Conservation (phyloP, 208 protist genomes). For the Entamoeba dispar region DNA sequence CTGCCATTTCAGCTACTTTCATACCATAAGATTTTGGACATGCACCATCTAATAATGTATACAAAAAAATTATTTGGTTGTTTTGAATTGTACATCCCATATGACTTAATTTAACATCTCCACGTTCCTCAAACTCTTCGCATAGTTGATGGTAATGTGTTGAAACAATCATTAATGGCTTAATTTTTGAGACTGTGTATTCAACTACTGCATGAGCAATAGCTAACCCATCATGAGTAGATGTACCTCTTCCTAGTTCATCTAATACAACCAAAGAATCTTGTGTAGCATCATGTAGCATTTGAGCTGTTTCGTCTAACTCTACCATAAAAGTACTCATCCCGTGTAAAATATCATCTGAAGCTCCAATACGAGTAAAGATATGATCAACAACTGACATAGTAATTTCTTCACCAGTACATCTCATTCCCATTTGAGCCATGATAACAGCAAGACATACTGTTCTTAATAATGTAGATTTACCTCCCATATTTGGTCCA, state of each 20-base stretch:
- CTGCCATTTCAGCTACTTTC: background rate
- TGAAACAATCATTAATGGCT: background rate
- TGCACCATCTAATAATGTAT: background rate
- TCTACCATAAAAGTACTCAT: slow-evolving; percentile 79
- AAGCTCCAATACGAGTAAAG: slow-evolving; percentile 68
- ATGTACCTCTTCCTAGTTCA: slow-evolving; percentile 75
- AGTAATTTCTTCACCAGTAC: background rate
- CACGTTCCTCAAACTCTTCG: background rate
- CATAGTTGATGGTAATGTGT: background rate
- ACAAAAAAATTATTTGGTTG: background rate
- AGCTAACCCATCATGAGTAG: slow-evolving; percentile 65
- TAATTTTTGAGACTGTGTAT: slow-evolving; percentile 27
- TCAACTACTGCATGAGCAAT: slow-evolving; percentile 66
- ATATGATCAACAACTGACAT: slow-evolving; percentile 58
- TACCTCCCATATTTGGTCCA: slow-evolving; percentile 26
- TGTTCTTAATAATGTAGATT: slow-evolving; percentile 21
- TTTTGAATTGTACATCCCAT: background rate
- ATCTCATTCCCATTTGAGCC: slow-evolving; percentile 22
- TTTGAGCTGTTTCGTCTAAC: slow-evolving; percentile 72
- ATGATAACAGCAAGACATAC: slow-evolving; percentile 23
- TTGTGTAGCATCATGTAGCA: slow-evolving; percentile 50
- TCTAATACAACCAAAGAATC: slow-evolving; percentile 72
- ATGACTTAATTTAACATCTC: background rate
- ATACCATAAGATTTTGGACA: background rate
- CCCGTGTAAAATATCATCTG: slow-evolving; percentile 61